Percentiles rank a stretch among this genome's conserved stretches.
Evolutionary conservation across 2,329 filamentous ascomycete species (phyloP).

Genomic region (Coleophoma crateriformis): DNA sequence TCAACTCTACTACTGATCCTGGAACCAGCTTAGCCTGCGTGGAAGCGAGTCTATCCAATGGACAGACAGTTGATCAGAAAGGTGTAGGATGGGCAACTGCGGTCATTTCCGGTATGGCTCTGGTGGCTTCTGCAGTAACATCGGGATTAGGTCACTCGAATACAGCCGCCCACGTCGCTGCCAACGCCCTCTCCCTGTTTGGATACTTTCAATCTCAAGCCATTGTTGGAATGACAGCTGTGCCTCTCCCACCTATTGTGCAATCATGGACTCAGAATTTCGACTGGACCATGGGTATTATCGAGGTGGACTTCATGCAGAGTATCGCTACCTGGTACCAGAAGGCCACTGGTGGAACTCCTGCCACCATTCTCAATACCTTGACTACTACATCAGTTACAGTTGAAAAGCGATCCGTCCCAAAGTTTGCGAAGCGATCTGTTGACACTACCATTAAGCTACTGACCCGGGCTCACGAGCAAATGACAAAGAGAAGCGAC

Average conservation of each 20-base stretch:
- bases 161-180: slow-evolving; percentile 88
- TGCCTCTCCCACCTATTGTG: slow-evolving; percentile 81
- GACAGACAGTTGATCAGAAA: slow-evolving; percentile 83
- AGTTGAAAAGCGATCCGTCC: slow-evolving; percentile 53
- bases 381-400: slow-evolving; percentile 75
- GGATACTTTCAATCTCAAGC: slow-evolving; percentile 93
- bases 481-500: slow-evolving; percentile 45
- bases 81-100: slow-evolving; percentile 89
- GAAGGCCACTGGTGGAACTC: slow-evolving; percentile 81
- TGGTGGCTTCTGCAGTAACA: slow-evolving; percentile 80
- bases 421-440: slow-evolving; percentile 38
- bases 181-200: slow-evolving; percentile 90
- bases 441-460: slow-evolving; percentile 26
- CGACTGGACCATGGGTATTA: slow-evolving; percentile 97
- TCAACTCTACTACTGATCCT: slow-evolving; percentile 59
- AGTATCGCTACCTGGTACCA: slow-evolving; percentile 92
- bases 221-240: slow-evolving; percentile 78
- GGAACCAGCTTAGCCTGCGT: slow-evolving; percentile 73
- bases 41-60: slow-evolving; percentile 82
- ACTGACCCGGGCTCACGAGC: slow-evolving; percentile 25
- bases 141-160: slow-evolving; percentile 90
- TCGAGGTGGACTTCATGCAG: slow-evolving; percentile 82
- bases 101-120: slow-evolving; percentile 76
- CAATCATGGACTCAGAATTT: slow-evolving; percentile 95
- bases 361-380: slow-evolving; percentile 71